A percentile compares a stretch with the other conserved stretches of the same genome.
phyloP scores from a whole-genome alignment of 202 grass and related monocot genomes.

The Schoenoplectus triqueter region DNA sequence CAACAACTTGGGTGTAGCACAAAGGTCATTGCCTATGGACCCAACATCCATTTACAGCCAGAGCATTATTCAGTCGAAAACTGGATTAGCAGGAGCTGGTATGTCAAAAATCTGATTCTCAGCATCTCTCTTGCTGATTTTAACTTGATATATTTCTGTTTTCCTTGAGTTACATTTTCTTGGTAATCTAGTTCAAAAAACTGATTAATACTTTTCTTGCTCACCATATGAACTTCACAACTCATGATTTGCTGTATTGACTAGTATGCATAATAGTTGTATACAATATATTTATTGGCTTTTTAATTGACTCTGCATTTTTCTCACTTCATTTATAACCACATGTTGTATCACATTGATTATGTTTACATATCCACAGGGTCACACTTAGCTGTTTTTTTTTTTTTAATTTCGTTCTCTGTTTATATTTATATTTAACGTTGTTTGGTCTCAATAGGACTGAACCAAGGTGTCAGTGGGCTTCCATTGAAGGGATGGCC shows the following conservation, averaged over 20 bases:
- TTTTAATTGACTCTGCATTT: neutral
- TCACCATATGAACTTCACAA: neutral
- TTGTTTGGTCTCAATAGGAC: constrained; percentile 55
- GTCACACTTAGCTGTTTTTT: neutral
- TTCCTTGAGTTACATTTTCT: constrained; percentile 14
- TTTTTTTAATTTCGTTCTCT: neutral
- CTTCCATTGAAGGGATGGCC: constrained; percentile 99
- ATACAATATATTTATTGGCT: no score
- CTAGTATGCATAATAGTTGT: no score
- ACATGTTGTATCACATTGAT: constrained; percentile 20
- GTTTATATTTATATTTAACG: constrained; percentile 30
- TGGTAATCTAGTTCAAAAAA: constrained; percentile 22
- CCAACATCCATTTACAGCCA: constrained; percentile 90
- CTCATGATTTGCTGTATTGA: no score
- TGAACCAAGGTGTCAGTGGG: constrained; percentile 91
- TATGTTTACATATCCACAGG: neutral
- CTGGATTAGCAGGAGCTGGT: constrained; percentile 85
- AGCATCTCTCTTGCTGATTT: neutral
- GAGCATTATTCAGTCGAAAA: constrained; percentile 88
- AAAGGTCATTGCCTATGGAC: constrained; percentile 94
- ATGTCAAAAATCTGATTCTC: constrained; percentile 28
- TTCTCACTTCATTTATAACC: constrained; percentile 29
- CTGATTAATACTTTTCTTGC: neutral
- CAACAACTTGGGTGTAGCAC: constrained; percentile 79
- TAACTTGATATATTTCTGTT: neutral